Evolutionary conservation across 2,329 filamentous ascomycete genomes (phyloP).

Genomic region (Fusarium albidum): DNA sequence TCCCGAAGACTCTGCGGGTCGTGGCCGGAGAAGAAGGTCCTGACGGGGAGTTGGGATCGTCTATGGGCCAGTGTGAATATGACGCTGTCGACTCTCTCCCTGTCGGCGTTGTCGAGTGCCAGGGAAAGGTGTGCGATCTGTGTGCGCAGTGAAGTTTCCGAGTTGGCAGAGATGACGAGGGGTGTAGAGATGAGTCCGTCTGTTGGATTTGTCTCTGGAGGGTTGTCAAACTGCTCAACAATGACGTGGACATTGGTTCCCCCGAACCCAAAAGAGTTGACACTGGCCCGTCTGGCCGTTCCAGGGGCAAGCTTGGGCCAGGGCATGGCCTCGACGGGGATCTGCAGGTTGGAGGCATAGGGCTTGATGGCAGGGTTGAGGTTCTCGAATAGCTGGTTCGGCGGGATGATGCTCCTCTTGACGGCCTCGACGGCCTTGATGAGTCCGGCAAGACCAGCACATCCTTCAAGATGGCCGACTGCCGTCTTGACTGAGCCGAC

Average conservation of each 20-base stretch:
- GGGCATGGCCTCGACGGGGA: slow-evolving; percentile 28
- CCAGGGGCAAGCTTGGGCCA: slow-evolving; percentile 31
- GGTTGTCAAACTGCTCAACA: slow-evolving; percentile 38
- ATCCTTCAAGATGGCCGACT: slow-evolving; percentile 41
- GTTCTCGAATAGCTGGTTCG: slow-evolving; percentile 43
- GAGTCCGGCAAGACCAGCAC: slow-evolving; percentile 37
- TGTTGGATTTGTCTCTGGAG: neutral
- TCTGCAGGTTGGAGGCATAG: slow-evolving; percentile 31
- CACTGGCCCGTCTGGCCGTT: slow-evolving; percentile 27
- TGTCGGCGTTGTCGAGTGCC: neutral
- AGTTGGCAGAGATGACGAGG: slow-evolving; percentile 13
- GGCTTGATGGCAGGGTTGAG: slow-evolving; percentile 41
- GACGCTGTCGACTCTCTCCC: neutral
- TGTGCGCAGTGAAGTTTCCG: neutral
- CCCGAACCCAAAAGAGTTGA: slow-evolving; percentile 50
- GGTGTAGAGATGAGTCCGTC: neutral
- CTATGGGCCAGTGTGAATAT: neutral
- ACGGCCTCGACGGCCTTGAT: slow-evolving; percentile 31
- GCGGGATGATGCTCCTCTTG: slow-evolving; percentile 35
- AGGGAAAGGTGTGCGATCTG: neutral
- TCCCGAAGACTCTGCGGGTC: neutral
- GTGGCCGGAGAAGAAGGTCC: neutral
- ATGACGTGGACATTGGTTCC: slow-evolving; percentile 56
- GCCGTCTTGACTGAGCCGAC: slow-evolving; percentile 42
- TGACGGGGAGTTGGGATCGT: neutral